Base-by-base conservation (phyloP, 148 eudicot species). In the Mesembryanthemum crystallinum region DNA sequence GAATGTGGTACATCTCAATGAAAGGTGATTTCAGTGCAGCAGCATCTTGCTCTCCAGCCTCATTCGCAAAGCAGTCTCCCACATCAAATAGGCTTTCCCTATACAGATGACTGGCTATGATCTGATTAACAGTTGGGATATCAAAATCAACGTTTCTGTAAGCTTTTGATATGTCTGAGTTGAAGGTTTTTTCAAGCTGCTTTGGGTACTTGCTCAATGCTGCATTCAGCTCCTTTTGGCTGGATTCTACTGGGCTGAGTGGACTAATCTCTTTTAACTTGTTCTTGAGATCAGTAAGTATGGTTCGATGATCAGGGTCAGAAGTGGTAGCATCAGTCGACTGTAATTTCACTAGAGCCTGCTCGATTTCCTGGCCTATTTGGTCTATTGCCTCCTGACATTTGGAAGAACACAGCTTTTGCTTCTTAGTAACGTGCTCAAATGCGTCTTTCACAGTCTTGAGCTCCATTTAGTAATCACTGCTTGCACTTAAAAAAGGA, bases 351-450 rank as follows among this genome's bases (percentile, higher is more conserved):
- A 84, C 71, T 63, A 91, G 29, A 39, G 89, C 87, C 76, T 84
- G 90, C 72, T 86, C 94, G 27, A 91, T 85, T 82, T 89, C 92
- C 75, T 70, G 86, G 51, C 67, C 76, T 69, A 93, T 86, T 69
- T 76, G 87, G 9, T 91, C 89, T 27, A 93, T 81, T 43, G 87
- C 70, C 75, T 93, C 98, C 39, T 83, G 86, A 57, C 85, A 82
- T 77, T 87, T 91, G 11, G 89, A 84, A 67, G 88, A 81, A 47
- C 86, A 85, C 14, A 91, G 72, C 78, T 86, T 91, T 79, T 93
- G 98, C 84, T 91, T 93, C 86, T 91, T 93, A 8, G 87, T 85
- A 17, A 89, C 92, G 68, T 89, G 94, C 73, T 89, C 98, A 80
- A 89, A 91, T 68, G 92, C 92, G 70, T 89, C 92, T 77, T 88